Percentiles rank a stretch among this genome's conserved stretches.
Evolutionary conservation across 2,329 filamentous ascomycete genomes (phyloP).

Genomic region (Pyricularia pennisetigena): DNA sequence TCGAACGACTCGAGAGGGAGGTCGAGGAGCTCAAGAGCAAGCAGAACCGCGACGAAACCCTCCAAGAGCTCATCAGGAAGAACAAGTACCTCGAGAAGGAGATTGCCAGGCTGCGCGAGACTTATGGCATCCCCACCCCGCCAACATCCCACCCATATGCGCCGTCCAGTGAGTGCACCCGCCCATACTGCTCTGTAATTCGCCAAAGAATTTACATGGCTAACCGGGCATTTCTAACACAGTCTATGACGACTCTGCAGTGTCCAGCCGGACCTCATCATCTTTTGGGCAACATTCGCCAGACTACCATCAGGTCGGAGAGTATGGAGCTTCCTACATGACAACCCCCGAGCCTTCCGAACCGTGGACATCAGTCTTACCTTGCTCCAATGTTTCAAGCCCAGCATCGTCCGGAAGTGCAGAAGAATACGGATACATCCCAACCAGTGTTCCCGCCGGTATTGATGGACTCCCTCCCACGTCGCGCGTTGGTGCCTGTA

Average conservation of each 20-base stretch:
- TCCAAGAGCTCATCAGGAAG: constrained; percentile 39
- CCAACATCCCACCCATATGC: constrained; percentile 27
- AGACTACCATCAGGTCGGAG: constrained; percentile 28
- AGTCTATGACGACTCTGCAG: constrained; percentile 11
- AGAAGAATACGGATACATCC: constrained; percentile 39
- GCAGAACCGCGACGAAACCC: constrained; percentile 36
- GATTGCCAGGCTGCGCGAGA: constrained; percentile 33
- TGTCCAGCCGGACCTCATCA: constrained; percentile 31
- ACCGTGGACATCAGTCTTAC: constrained; percentile 33
- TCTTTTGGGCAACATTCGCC: constrained; percentile 29
- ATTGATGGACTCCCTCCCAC: constrained; percentile 24
- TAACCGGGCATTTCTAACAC: neutral
- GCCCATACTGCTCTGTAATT: neutral
- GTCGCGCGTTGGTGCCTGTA: constrained; percentile 21
- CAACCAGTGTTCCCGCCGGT: constrained; percentile 35
- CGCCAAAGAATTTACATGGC: neutral
- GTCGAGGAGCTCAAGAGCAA: constrained; percentile 58
- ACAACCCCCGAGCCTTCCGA: constrained; percentile 32
- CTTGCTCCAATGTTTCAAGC: constrained; percentile 39
- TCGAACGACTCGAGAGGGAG: constrained; percentile 65
- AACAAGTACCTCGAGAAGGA: constrained; percentile 46
- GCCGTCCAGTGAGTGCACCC: constrained; percentile 24
- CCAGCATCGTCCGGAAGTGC: constrained; percentile 37
- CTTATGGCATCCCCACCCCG: constrained; percentile 28
- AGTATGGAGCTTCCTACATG: constrained; percentile 29